A percentile compares a stretch with the other conserved stretches of the same genome.
phyloP scores from a whole-genome alignment of 495 filamentous ascomycete genomes.

The Podospora anserina region DNA sequence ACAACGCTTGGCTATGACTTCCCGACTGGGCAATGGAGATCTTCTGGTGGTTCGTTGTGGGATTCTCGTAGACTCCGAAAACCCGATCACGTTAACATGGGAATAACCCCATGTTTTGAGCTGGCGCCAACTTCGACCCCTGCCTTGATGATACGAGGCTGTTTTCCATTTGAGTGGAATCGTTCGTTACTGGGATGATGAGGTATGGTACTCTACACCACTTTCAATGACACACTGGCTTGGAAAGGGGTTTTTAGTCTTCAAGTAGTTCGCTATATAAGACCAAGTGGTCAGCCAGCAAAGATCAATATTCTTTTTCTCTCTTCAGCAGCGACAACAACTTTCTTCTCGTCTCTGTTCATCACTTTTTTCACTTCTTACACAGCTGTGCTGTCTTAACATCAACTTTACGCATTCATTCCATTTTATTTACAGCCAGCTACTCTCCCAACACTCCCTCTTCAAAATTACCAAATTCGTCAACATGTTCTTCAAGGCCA shows the following conservation, averaged over 20 bases:
- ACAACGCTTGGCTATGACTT: conserved; percentile 6
- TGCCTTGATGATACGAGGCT: neutral
- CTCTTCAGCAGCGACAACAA: conserved; percentile 5
- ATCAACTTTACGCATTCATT: conserved; percentile 8
- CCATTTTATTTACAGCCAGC: conserved; percentile 1
- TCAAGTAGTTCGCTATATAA: neutral
- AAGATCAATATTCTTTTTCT: neutral
- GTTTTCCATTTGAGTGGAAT: neutral
- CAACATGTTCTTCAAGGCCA: conserved; percentile 34
- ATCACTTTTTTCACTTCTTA: conserved; percentile 10
- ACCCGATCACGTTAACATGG: neutral
- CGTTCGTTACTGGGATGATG: neutral
- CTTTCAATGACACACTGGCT: neutral
- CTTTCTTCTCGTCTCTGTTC: conserved; percentile 15
- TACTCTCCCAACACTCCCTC: neutral
- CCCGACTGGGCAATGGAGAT: neutral
- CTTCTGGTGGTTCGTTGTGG: neutral
- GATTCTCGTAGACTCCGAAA: neutral
- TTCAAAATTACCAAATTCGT: conserved; percentile 5
- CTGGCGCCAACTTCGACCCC: neutral
- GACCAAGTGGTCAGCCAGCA: conserved; percentile 1
- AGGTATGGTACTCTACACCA: neutral
- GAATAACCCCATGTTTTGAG: neutral
- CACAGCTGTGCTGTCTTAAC: conserved; percentile 31
- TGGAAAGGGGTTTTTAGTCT: neutral